These are phyloP conservation scores for Emericellopsis cladophorae DNA, from an alignment of 2,329 filamentous ascomycete species.

Conservation along the genomic window DNA sequence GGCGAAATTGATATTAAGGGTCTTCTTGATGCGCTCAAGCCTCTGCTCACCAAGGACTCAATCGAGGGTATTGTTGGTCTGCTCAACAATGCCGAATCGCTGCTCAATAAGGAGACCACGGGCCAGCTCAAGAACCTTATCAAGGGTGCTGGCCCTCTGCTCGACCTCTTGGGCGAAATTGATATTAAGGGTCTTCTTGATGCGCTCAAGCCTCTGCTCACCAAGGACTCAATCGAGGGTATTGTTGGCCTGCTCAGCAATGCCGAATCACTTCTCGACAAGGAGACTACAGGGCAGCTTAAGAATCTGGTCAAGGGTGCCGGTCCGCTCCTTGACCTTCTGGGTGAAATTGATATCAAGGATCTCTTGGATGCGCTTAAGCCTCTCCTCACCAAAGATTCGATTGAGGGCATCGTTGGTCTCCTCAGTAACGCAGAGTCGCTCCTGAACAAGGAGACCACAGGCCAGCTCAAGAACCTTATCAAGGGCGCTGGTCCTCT, in stretches of 20 bases:
- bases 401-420: constrained; percentile 16
- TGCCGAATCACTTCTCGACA: constrained; percentile 15
- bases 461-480: constrained; percentile 6
- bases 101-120: constrained; percentile 15
- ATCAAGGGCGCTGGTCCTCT: constrained; percentile 16
- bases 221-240: constrained; percentile 12
- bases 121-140: constrained; percentile 8
- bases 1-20: constrained; percentile 17
- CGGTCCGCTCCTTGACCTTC: constrained; percentile 13
- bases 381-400: constrained; percentile 21
- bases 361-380: constrained; percentile 17
- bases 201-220: constrained; percentile 10
- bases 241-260: constrained; percentile 12
- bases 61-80: constrained; percentile 19
- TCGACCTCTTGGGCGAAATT: constrained; percentile 15
- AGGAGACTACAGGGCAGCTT: constrained; percentile 9
- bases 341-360: constrained; percentile 18
- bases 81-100: constrained; percentile 16
- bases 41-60: constrained; percentile 16
- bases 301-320: constrained; percentile 12
- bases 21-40: constrained; percentile 12
- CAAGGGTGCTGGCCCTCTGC: constrained; percentile 9
- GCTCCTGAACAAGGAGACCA: constrained; percentile 16
- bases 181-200: constrained; percentile 17
- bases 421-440: constrained; percentile 12